Conservation (phyloP, 306 rosid genomes). For the Dicorynia guianensis region DNA sequence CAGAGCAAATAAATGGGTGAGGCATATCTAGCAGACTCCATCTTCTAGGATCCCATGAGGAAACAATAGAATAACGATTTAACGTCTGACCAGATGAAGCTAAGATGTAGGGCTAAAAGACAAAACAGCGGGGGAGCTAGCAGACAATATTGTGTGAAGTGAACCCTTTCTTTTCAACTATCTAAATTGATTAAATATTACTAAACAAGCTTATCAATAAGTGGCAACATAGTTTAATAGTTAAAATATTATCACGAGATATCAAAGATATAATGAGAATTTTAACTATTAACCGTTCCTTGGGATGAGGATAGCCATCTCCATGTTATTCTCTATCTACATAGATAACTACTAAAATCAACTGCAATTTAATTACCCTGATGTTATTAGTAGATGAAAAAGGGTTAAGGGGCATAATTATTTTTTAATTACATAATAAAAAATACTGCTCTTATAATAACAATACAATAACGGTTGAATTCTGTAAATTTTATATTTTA, state of each 20-base stretch:
- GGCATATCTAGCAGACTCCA: slow-evolving; percentile 26
- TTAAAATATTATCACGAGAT: slow-evolving; percentile 6
- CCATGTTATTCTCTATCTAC: too few species aligned
- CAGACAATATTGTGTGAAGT: slow-evolving; percentile 35
- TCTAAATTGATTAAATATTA: slow-evolving; percentile 20
- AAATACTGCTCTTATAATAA: too few species aligned
- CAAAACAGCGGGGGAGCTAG: slow-evolving; percentile 31
- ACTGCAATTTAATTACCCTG: too few species aligned
- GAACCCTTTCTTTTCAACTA: slow-evolving; percentile 41
- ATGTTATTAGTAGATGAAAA: too few species aligned
- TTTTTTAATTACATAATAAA: too few species aligned
- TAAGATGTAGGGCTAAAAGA: slow-evolving; percentile 46
- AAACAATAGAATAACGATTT: slow-evolving; percentile 38
- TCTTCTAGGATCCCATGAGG: slow-evolving; percentile 53
- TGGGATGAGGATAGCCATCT: slow-evolving; percentile 49
- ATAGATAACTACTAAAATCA: too few species aligned
- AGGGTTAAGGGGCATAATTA: too few species aligned
- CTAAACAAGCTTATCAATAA: slow-evolving; percentile 40
- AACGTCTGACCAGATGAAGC: slow-evolving; percentile 41
- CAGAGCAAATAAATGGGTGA: slow-evolving; percentile 24
- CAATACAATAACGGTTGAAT: too few species aligned
- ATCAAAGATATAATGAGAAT: slow-evolving; percentile 42
- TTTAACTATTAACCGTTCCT: slow-evolving; percentile 60
- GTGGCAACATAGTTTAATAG: slow-evolving; percentile 31
- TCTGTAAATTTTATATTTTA: too few species aligned